Evolutionary conservation across 2,329 filamentous ascomycete species (phyloP).

Genomic region (Pestalotiopsis sp.): DNA sequence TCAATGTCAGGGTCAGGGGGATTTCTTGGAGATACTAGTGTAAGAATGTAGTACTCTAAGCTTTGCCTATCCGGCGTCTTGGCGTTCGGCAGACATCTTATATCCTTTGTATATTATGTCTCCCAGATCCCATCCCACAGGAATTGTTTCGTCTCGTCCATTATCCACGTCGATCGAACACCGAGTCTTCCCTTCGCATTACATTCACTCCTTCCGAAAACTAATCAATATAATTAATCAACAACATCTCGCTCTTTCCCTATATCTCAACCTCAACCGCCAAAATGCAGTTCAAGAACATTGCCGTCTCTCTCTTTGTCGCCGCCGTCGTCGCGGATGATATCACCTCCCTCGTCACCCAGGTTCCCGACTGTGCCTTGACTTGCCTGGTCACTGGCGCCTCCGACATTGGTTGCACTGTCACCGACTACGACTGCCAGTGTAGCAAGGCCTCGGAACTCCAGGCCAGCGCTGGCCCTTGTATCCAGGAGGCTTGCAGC

Average conservation of each 20-base stretch:
- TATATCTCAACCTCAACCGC: neutral
- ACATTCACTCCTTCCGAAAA: neutral
- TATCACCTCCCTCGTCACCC: slow-evolving; percentile 19
- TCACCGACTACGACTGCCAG: slow-evolving; percentile 35
- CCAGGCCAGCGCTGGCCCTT: slow-evolving; percentile 35
- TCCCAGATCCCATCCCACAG: neutral
- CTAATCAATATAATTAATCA: neutral
- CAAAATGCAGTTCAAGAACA: slow-evolving; percentile 24
- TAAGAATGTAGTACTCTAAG: neutral
- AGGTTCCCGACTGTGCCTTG: slow-evolving; percentile 37
- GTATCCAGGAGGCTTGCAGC: slow-evolving; percentile 34
- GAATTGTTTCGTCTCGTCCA: neutral
- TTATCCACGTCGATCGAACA: neutral
- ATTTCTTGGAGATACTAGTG: neutral
- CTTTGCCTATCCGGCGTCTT: neutral
- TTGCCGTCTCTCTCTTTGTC: slow-evolving; percentile 19
- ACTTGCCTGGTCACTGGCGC: slow-evolving; percentile 33
- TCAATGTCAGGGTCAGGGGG: neutral
- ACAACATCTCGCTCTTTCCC: neutral
- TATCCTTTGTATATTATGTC: neutral
- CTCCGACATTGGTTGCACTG: slow-evolving; percentile 29
- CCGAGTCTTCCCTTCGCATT: neutral
- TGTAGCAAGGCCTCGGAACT: slow-evolving; percentile 36
- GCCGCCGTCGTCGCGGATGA: slow-evolving; percentile 19
- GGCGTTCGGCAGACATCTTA: neutral